Base-by-base conservation (phyloP, 306 rosid species). In the Cicer cuneatum region DNA sequence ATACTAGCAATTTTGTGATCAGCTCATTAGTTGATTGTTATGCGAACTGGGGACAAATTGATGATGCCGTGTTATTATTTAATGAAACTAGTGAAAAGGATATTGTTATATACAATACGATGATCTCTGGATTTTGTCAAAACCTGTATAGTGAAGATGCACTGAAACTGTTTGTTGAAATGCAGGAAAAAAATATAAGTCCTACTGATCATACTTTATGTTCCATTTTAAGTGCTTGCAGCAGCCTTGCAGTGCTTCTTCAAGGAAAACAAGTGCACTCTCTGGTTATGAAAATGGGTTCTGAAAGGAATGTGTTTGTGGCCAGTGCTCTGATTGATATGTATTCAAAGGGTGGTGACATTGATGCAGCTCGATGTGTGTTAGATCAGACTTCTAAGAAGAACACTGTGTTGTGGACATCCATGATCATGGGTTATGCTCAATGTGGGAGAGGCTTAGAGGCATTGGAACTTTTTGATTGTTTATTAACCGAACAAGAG, bases 341-440 rank as follows among this genome's bases (percentile, higher is more conserved):
- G 94, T 89, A 89, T 66, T 87, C 94, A 1, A 87, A 89, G 76
- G 78, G 91, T 8, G 89, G 94, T 12, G 84, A 85, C 61, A 51
- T 87, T 41, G 83, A 85, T 6, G 88, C 69, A 9, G 89, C 94
- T 54, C 73, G 59, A 53, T 10, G 18, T 21, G 80, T 89, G 80
- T 87, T 85, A 48, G 83, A 83, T 69, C 88, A 60, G 29, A 80
- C 83, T 8, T 64, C 81, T n/a, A 56, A 65, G 35, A 82, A 82
- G 83, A 87, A 89, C 46, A 73, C 39, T 46, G 87, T 89, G 68
- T 57, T 85, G 49, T 83, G 85, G 80, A 89, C 93, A 59, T 83
- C 91, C 41, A 87, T 89, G 87, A 87, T 87, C 66, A 85, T 38
- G 91, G 89, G 87, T 29, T 89, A 81, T 78, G 88, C 91, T 57